phyloP scores from a whole-genome alignment of 352 stramenopile species.

The Lagenidium sp. region DNA sequence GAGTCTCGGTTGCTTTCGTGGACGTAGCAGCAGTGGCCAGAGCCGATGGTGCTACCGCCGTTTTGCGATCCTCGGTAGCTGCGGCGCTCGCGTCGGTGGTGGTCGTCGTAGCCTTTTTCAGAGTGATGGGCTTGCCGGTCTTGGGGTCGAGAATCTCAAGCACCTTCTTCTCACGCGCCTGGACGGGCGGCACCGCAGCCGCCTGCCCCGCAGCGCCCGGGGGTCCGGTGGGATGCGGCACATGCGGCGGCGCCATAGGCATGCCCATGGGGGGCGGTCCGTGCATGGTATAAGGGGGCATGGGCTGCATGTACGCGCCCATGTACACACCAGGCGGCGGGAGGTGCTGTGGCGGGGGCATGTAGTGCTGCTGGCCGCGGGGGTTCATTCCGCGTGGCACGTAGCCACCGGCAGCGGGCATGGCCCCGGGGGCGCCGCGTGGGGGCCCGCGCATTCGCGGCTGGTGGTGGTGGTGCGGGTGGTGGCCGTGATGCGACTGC shows the following conservation, averaged over 20 bases:
- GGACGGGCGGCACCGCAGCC: constrained; percentile 2
- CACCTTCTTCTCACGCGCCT: constrained; percentile 25
- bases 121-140: constrained; percentile 10
- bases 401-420: too few relatives aligned
- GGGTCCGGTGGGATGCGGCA: too few relatives aligned
- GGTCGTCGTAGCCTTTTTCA: not conserved
- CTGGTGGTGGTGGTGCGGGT: constrained; percentile 6
- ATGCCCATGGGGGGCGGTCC: constrained; percentile 1
- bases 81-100: too few relatives aligned
- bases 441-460: constrained; percentile 10
- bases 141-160: constrained; percentile 22
- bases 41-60: not conserved
- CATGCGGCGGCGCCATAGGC: not conserved
- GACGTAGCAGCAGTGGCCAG: constrained; percentile 2
- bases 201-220: too few relatives aligned
- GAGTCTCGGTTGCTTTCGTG: constrained; percentile 6
- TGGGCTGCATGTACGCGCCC: constrained; percentile 11
- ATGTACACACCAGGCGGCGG: constrained; percentile 18
- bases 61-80: too few relatives aligned
- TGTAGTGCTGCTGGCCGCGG: constrained; percentile 16
- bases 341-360: constrained; percentile 3
- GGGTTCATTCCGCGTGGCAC: constrained; percentile 10
- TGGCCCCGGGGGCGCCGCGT: constrained; percentile 6
- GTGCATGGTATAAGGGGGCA: constrained; percentile 7
- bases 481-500: too few relatives aligned